Base-by-base conservation (phyloP, 2,329 filamentous ascomycete genomes). In the Fusarium pseudocircinatum region DNA sequence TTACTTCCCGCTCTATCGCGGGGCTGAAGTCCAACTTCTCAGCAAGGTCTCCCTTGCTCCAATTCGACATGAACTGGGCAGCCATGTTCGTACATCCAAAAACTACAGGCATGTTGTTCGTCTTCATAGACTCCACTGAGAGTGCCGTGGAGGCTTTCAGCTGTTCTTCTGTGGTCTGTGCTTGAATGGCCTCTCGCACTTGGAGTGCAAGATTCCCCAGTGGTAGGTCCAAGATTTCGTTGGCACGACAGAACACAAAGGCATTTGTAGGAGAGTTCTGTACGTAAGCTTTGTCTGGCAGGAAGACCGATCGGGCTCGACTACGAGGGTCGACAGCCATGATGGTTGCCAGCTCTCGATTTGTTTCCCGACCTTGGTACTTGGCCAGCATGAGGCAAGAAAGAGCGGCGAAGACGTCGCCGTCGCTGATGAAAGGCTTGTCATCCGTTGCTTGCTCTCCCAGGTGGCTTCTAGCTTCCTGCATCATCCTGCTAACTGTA, bases 131-230 rank as follows among this genome's bases (percentile, higher is more conserved):
- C 15, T 73, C 66, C 5, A 57, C 37, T 12, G 63, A 66, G 4
- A 68, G 52, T 2, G 24, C 39, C 1, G 70, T 58, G 8, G 60
- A 50, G 7, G 65, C 59, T 44, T 72, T 75, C 8, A 75, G 50
- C n/a, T 75, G 73, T 20, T 72, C 67, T 14, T 75, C 73, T 1
- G 73, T 75, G 2, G 63, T 49, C n/a, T 75, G 73, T 20, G 32
- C n/a, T 20, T 59, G 52, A 14, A 75, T 72, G 1, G 70, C 57
- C 24, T 60, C 6, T 22, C 73, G 64, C 9, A 63, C 61, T 22
- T 44, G 40, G 6, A 75, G 63, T 10, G 73, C 73, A 11, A 75
- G 59, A 26, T 66, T 49, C 12, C 73, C 73, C 2, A 72, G 24
- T 12, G 72, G 54, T 16, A 73, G 3, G 2, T 56, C 44, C 6